Conservation (phyloP, 176 grass and related monocot species). For the Phragmites australis region DNA sequence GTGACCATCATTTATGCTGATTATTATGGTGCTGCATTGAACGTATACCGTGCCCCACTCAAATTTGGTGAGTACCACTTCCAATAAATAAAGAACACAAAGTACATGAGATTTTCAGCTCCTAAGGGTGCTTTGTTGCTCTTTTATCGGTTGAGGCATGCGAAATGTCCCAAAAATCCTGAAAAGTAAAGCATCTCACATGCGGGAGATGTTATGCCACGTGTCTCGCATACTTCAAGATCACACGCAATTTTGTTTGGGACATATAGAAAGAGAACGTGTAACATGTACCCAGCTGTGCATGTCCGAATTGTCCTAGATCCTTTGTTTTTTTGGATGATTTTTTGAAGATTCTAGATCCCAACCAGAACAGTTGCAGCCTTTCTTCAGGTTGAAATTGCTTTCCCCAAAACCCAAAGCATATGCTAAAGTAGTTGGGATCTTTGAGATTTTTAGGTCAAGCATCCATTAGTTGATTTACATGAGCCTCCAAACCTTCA, state of each 20-base stretch:
- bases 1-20: conserved; percentile 79
- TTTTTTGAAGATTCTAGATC: neutral
- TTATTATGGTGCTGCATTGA: conserved; percentile 78
- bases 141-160: neutral
- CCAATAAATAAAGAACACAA: neutral
- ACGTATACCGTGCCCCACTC: conserved; percentile 64
- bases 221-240: neutral
- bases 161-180: neutral
- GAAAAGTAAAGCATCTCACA: neutral
- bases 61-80: conserved; percentile 70
- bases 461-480: neutral
- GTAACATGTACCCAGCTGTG: neutral
- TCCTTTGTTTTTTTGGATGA: neutral
- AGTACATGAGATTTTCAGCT: neutral
- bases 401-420: neutral
- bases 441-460: neutral
- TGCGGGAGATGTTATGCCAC: neutral
- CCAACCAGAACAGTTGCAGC: neutral
- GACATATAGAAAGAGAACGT: neutral
- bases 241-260: neutral
- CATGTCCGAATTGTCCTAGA: neutral
- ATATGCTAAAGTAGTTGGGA: neutral
- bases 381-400: neutral
- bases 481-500: neutral
- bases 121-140: neutral